Evolutionary conservation across 2,329 filamentous ascomycete genomes (phyloP), one percentile per base, ranked within the genome.

Genomic region (Arachnopeziza araneosa): DNA sequence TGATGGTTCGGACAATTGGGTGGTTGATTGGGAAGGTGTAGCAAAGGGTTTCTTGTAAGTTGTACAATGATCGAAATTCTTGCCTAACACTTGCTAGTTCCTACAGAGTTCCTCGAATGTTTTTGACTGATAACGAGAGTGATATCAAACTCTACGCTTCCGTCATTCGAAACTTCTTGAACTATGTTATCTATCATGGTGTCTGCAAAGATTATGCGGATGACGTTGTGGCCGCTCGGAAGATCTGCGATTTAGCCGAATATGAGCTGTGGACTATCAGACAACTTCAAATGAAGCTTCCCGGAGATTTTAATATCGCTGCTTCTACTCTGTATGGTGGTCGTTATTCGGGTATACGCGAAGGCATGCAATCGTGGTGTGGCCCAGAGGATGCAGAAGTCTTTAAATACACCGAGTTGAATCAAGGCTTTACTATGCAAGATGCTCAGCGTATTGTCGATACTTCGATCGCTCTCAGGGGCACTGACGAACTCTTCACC

Each of bases 141-240:
- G 74, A 80, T 14, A 80, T 92, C 63, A 75, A 81, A n/a, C 74
- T 80, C 7, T 85, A 85, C 2, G 84, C 87, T 22, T 80, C 82
- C 36, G 83, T 96, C 0, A 79, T 97, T 50, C 83, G 85, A 61
- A 96, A 95, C 70, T 98, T 98, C 71, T 83, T 96, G 64, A 90
- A 91, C 65, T 99, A 97, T 66, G 79, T 98, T 0, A 79, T 93
- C 10, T 83, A 89, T 62, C 93, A 98, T 70, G 83, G 89, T 48
- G 93, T 96, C 19, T 96, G 92, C 69, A 88, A 89, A 0, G 95
- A 98, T 72, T 89, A 93, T 70, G 78, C 75, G 0, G 77, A 80
- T 0, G 83, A 93, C 64, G 79, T 98, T 60, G 75, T 83, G 19
- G 77, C 80, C 0, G 91, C 93, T 0, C 78, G 88, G 8, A 72